Evolutionary conservation across 2,329 filamentous ascomycete species (phyloP).

Genomic region (Cercospora canescens): DNA sequence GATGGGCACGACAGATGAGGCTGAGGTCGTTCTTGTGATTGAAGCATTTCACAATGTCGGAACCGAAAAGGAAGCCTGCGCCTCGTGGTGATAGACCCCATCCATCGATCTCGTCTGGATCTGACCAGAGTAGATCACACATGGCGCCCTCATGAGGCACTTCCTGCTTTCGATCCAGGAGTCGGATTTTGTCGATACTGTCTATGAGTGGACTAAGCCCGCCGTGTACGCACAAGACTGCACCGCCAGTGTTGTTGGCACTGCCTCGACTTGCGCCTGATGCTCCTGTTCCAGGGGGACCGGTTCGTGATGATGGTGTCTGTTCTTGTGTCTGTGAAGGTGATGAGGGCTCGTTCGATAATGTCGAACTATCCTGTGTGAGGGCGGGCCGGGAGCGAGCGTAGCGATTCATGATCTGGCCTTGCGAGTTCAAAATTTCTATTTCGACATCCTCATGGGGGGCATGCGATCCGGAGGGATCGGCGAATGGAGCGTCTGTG

Average conservation of each 20-base stretch:
- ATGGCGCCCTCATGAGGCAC: slow-evolving; percentile 98
- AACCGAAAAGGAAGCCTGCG: slow-evolving; percentile 92
- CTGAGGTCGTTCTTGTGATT: slow-evolving; percentile 92
- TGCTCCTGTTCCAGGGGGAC: slow-evolving; percentile 77
- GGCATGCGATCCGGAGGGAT: slow-evolving; percentile 51
- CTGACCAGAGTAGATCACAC: slow-evolving; percentile 98
- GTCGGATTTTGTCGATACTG: slow-evolving; percentile 89
- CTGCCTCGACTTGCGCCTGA: slow-evolving; percentile 64
- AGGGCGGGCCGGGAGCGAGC: slow-evolving; percentile 45
- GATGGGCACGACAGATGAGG: slow-evolving; percentile 89
- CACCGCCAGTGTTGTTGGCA: slow-evolving; percentile 67
- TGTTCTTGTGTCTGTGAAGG: slow-evolving; percentile 39
- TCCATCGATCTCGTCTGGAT: slow-evolving; percentile 95
- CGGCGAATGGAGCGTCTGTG: slow-evolving; percentile 56
- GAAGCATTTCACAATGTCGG: slow-evolving; percentile 93
- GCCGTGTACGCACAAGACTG: slow-evolving; percentile 93
- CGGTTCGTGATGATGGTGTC: slow-evolving; percentile 43
- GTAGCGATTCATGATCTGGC: slow-evolving; percentile 74
- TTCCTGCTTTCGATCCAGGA: slow-evolving; percentile 95
- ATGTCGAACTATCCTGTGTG: slow-evolving; percentile 24
- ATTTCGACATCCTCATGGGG: slow-evolving; percentile 77
- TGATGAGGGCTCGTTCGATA: slow-evolving; percentile 38
- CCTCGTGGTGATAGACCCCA: slow-evolving; percentile 94
- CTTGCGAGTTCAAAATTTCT: slow-evolving; percentile 84
- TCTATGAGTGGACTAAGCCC: slow-evolving; percentile 90